phyloP scores from a whole-genome alignment of 495 filamentous ascomycete species.

The Neurospora hispaniola region DNA sequence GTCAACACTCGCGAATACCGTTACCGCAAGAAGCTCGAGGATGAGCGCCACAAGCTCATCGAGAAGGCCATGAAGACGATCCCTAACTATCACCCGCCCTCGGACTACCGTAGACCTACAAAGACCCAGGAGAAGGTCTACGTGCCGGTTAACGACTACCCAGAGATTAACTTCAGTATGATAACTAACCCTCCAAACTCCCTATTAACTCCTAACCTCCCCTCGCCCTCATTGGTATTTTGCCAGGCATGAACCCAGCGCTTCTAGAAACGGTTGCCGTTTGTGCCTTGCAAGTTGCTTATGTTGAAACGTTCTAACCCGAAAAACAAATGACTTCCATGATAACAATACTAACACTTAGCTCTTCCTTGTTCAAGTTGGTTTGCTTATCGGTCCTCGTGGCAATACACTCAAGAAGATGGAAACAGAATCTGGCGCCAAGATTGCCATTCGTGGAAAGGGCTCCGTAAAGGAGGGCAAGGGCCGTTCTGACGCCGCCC shows the following conservation, averaged over 20 bases:
- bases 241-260: slow-evolving; percentile 24
- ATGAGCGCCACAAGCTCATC: slow-evolving; percentile 94
- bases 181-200: slow-evolving; percentile 96
- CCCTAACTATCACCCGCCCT: slow-evolving; percentile 93
- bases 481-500: slow-evolving; percentile 93
- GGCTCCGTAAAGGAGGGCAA: slow-evolving; percentile 99
- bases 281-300: slow-evolving; percentile 20
- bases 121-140: slow-evolving; percentile 99
- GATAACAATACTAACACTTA: slow-evolving; percentile 74
- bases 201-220: slow-evolving; percentile 47
- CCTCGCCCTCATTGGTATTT: slow-evolving; percentile 20
- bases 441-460: slow-evolving; percentile 98
- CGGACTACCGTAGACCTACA: slow-evolving; percentile 93
- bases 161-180: slow-evolving; percentile 99
- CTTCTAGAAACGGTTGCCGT: slow-evolving; percentile 5
- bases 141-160: slow-evolving; percentile 99
- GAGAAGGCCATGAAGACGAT: slow-evolving; percentile 98
- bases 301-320: slow-evolving; percentile 16
- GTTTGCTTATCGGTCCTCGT: slow-evolving; percentile 98
- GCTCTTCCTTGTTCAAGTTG: slow-evolving; percentile 87
- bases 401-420: slow-evolving; percentile 99
- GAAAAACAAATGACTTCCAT: slow-evolving; percentile 25
- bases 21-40: slow-evolving; percentile 93
- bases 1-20: slow-evolving; percentile 96
- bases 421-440: slow-evolving; percentile 92